Base-by-base conservation (phyloP, 1,139 yeast species). In the Wickerhamiella infanticola region DNA sequence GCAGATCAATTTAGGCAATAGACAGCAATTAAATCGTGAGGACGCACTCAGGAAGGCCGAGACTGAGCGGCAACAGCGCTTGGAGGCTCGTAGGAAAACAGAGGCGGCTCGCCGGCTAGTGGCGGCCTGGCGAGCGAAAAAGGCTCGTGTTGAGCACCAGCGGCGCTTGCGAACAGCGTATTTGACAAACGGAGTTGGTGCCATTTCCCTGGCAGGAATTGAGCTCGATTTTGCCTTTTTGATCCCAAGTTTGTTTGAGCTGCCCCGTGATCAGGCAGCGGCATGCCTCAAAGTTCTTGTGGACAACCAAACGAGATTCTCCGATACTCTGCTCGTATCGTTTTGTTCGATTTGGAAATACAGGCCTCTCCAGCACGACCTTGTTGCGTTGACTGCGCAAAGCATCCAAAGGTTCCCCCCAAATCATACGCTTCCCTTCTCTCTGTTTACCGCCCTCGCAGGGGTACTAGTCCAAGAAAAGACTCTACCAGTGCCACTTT, bases 1-100 rank as follows among this genome's bases (percentile, higher is more conserved):
- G 48, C 74, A 72, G 38, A 80, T 88, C 52, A 86, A 88, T 59
- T 67, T 86, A 42, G 93, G 95, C 3, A 62, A 67, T 53, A 58
- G 43, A 57, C 60, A 50, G 56, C 58, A 52, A 27, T 42, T 53
- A 2, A 48, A 61, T 51, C 59, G 69, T 47, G 59, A 61, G 39
- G 65, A 71, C 3, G 65, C 76, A 49, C 63, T 88, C 24, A 75
- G 73, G 50, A 75, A 72, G 51, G 77, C 94, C 3, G 74, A 75
- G 53, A 64, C 65, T 39, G 88, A 83, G 51, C 69, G 97, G 35
- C 72, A 70, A 50, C 72, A 72, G 49, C 69, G 96, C 48, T 86
- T 83, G 50, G 61, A 64, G 42, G 69, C 65, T 27, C 69, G 84
- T 35, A 60, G 63, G 13, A 70, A 69, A 47, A 74, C 70, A 39